phyloP scores from a whole-genome alignment of 192 early-diverging fungal species.

The Glomus cerebriforme region DNA sequence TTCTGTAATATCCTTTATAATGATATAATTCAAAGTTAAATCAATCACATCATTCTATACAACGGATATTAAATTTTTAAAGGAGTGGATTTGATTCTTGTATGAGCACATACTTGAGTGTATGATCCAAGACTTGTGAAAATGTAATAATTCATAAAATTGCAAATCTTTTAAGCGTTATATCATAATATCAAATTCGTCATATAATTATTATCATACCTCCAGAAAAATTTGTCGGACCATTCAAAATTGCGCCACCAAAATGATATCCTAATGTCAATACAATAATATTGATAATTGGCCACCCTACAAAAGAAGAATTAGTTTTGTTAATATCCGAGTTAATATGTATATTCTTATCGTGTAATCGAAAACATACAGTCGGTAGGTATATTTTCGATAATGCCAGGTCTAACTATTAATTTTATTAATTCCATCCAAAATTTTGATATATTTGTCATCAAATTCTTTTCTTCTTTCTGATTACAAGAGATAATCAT shows the following conservation, averaged over 20 bases:
- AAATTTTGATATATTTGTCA: not conserved
- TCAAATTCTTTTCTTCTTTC: not conserved
- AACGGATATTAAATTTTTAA: too few species aligned
- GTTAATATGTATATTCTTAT: too few species aligned
- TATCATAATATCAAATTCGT: not conserved
- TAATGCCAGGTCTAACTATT: not conserved
- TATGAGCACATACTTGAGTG: not conserved
- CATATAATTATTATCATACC: not conserved
- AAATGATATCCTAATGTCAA: slow-evolving; percentile 4
- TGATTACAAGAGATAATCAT: not conserved
- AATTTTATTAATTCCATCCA: not conserved
- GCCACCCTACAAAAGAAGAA: not conserved
- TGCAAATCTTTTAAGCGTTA: not conserved
- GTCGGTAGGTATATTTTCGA: not conserved
- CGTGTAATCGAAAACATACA: not conserved
- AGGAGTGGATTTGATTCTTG: not conserved
- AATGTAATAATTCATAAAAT: too few species aligned
- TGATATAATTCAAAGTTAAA: not conserved
- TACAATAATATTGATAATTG: slow-evolving; percentile 4
- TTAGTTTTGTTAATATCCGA: not conserved
- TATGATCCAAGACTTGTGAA: not conserved
- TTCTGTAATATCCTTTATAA: slow-evolving; percentile 3
- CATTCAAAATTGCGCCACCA: not conserved
- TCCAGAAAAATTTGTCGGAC: not conserved
- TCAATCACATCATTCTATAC: too few species aligned